Base-by-base conservation (phyloP, 345 rosid genomes). In the Ceriops decandra region DNA sequence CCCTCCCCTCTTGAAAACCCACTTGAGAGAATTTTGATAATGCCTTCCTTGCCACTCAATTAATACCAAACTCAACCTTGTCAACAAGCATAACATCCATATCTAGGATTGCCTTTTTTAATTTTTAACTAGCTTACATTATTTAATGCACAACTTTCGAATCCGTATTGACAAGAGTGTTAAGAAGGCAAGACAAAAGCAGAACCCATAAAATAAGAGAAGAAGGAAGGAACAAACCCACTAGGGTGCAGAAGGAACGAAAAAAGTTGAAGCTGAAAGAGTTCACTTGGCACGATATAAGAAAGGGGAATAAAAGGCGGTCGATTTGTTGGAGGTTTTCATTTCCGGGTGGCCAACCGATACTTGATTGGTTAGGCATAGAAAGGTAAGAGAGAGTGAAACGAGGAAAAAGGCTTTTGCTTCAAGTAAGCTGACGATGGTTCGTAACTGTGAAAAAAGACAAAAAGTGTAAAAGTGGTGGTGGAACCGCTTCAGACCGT, bases 11-110 rank as follows among this genome's bases (percentile, higher is more conserved):
- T 19, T 46, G 33, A 52, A 15, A 59, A 57, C 60, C 54, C 62
- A 63, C 67, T 67, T 52, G 67, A 57, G 61, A 73, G 82, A 81
- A 74, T 67, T 68, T 76, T 42, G 35, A 63, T 31, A 74, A 75
- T 81, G 75, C 87, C 72, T 83, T 86, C 69, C 92, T 80, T 82
- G 31, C 69, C 68, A 72, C 32, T 60, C 70, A 84, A 70, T 78
- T 66, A 49, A 82, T 74, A 69, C 85, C 83, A 85, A 85, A 79
- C 74, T 68, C 82, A 81, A 72, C 76, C 62, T 66, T 75, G 74
- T 53, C 78, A 79, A 80, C 84, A 75, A 85, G 72, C 77, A 81
- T 61, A 78, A 51, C 7, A 64, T 28, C 19, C 19, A 57, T 42
- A 59, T 35, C 60, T 57, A 65, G 52, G 59, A 49, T 65, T 74